Evolutionary conservation across 2,329 filamentous ascomycete genomes (phyloP).

Genomic region (Alternaria postmessia): DNA sequence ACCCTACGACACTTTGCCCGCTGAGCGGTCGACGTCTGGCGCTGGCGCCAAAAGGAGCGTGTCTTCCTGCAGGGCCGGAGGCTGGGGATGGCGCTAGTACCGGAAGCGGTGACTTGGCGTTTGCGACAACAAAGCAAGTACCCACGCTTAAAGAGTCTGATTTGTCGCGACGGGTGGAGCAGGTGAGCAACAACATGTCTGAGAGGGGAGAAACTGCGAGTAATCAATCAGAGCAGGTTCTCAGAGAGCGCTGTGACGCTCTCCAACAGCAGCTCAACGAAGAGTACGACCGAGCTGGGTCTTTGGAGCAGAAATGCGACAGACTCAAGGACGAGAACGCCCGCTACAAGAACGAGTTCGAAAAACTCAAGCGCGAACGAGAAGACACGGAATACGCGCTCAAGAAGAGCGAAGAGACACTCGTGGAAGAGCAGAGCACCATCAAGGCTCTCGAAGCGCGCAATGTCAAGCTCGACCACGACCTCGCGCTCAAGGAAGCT

Average conservation of each 20-base stretch:
- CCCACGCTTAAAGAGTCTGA: constrained; percentile 10
- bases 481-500: neutral
- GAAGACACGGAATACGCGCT: constrained; percentile 4
- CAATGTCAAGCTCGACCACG: constrained; percentile 1
- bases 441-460: constrained; percentile 4
- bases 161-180: constrained; percentile 1
- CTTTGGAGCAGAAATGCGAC: constrained; percentile 2
- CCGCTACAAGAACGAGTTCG: neutral
- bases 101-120: constrained; percentile 12
- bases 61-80: constrained; percentile 9
- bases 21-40: neutral
- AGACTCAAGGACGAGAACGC: neutral
- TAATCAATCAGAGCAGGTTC: neutral
- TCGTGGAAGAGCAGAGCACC: neutral
- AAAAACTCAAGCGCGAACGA: neutral
- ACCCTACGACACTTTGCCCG: neutral
- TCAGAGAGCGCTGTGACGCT: neutral
- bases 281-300: constrained; percentile 2
- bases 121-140: constrained; percentile 19
- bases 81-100: constrained; percentile 9
- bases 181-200: constrained; percentile 14
- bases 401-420: neutral
- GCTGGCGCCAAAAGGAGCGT: constrained; percentile 14
- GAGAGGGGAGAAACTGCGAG: neutral
- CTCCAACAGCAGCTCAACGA: neutral